These are phyloP conservation scores for Suillus paluster DNA, from an alignment of 768 basidiomycete species.

Conservation along the genomic window DNA sequence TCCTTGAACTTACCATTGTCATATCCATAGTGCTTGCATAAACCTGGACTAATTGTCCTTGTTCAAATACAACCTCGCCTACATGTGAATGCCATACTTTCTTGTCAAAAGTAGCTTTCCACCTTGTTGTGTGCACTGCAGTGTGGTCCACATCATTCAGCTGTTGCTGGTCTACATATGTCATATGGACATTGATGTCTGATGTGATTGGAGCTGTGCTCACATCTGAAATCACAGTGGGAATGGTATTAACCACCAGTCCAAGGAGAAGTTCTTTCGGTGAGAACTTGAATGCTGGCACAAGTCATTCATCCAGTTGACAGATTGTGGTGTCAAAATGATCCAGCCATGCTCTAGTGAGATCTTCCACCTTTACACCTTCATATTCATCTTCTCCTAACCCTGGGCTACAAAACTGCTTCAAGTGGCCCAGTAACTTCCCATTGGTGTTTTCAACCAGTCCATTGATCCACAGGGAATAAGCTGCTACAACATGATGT, in stretches of 20 bases:
- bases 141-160: constrained; percentile 31
- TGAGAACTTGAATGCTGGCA: too few relatives aligned
- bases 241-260: too few relatives aligned
- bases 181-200: constrained; percentile 23
- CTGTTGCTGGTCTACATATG: constrained; percentile 34
- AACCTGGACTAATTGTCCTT: constrained; percentile 37
- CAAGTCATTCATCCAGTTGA: too few relatives aligned
- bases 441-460: constrained; percentile 39
- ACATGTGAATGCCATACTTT: constrained; percentile 12
- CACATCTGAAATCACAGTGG: too few relatives aligned
- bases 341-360: too few relatives aligned
- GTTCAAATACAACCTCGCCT: constrained; percentile 28
- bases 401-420: constrained; percentile 38
- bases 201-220: neutral
- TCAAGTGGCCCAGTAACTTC: too few relatives aligned
- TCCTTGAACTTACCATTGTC: too few relatives aligned
- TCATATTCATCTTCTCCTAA: constrained; percentile 35
- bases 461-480: constrained; percentile 47
- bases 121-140: constrained; percentile 22
- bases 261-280: too few relatives aligned
- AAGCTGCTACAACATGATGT: constrained; percentile 31
- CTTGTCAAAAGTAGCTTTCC: too few relatives aligned
- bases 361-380: too few relatives aligned
- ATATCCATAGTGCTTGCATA: constrained; percentile 28
- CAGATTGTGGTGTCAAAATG: too few relatives aligned